Conservation (phyloP, 2,329 filamentous ascomycete species). For the Talaromyces sp. region DNA sequence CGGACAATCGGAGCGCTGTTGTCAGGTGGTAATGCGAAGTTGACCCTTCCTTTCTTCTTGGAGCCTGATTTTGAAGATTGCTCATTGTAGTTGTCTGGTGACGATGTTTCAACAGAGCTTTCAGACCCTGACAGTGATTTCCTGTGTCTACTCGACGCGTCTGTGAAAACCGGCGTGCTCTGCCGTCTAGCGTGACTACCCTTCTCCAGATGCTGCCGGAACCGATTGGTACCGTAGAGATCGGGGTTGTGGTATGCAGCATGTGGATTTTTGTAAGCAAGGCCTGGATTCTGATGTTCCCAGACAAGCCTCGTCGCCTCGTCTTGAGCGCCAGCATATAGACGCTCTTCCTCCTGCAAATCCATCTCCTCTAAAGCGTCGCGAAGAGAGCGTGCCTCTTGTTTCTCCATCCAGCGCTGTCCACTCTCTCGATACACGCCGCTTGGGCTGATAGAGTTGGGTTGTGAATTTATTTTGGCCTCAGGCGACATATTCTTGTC, state of each 20-base stretch:
- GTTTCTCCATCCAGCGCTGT: constrained; percentile 51
- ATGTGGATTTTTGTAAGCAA: constrained; percentile 44
- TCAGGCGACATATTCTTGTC: constrained; percentile 32
- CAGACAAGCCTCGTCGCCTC: constrained; percentile 61
- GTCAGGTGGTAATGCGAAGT: constrained; percentile 32
- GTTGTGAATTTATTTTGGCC: constrained; percentile 24
- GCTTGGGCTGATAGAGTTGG: constrained; percentile 35
- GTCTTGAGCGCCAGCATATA: constrained; percentile 54
- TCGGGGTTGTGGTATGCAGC: constrained; percentile 43
- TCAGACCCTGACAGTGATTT: constrained; percentile 12
- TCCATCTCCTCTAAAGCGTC: constrained; percentile 56
- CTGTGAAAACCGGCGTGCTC: constrained; percentile 16
- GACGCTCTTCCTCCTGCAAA: constrained; percentile 46
- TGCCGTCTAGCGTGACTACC: constrained; percentile 41
- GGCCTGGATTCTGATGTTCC: constrained; percentile 53
- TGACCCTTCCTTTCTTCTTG: constrained; percentile 21
- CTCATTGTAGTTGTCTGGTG: constrained; percentile 1
- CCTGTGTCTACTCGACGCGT: background rate
- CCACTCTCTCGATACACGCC: constrained; percentile 49
- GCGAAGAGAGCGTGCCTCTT: constrained; percentile 52
- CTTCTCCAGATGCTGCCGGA: constrained; percentile 40
- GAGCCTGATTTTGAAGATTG: background rate
- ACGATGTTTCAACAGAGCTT: constrained; percentile 11
- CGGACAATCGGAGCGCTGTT: constrained; percentile 13
- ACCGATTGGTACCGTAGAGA: constrained; percentile 20